phyloP scores from a whole-genome alignment of 169 alveolate genomes.

The Cryptosporidium sp. region DNA sequence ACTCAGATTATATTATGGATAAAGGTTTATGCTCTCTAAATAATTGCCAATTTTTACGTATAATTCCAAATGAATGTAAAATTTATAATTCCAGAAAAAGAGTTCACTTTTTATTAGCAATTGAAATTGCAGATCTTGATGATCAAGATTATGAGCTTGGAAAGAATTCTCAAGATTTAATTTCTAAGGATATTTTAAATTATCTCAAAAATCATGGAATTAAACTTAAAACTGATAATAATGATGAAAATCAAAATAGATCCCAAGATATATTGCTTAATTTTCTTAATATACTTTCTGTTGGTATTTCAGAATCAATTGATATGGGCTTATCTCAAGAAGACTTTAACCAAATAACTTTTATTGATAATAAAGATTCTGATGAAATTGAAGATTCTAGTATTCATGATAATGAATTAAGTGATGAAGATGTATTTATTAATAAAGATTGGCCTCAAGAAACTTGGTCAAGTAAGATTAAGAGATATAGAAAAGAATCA shows the following conservation, averaged over 20 bases:
- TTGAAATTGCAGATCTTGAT: conserved; percentile 90
- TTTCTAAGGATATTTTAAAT: conserved; percentile 78
- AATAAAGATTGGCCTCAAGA: conserved; percentile 72
- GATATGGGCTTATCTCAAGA: conserved; percentile 1
- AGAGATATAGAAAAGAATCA: conserved; percentile 82
- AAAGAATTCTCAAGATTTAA: conserved; percentile 77
- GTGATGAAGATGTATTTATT: conserved; percentile 1
- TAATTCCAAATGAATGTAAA: conserved; percentile 85
- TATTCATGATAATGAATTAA: neutral
- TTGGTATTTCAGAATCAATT: conserved; percentile 59
- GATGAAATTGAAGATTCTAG: neutral
- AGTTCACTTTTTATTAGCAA: conserved; percentile 88
- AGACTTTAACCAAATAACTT: neutral
- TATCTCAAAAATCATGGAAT: conserved; percentile 70
- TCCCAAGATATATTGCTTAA: conserved; percentile 21
- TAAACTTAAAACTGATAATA: conserved; percentile 3
- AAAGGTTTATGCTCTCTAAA: conserved; percentile 38
- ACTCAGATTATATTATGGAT: conserved; percentile 13
- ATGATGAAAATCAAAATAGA: conserved; percentile 13
- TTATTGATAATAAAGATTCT: conserved; percentile 7
- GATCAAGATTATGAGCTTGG: conserved; percentile 79
- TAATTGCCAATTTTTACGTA: conserved; percentile 84
- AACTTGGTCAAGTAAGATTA: conserved; percentile 81
- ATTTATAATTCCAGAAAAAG: conserved; percentile 87
- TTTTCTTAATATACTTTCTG: conserved; percentile 57